phyloP scores from a whole-genome alignment of 73 alveolate genomes.

The Paramecium caudatum region DNA sequence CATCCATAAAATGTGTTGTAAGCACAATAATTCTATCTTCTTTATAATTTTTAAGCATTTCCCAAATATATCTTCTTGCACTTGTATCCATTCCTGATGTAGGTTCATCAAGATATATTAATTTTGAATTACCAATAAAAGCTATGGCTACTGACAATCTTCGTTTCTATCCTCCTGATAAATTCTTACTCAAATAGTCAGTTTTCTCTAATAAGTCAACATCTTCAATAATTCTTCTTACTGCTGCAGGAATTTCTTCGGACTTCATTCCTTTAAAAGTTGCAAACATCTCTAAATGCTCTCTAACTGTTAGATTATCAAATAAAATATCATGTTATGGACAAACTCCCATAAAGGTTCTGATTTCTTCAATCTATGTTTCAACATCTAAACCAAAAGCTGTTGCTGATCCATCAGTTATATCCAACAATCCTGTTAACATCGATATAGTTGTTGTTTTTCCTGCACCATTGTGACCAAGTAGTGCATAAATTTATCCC shows the following conservation, averaged over 20 bases:
- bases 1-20: constrained; percentile 99
- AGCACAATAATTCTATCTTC: constrained; percentile 92
- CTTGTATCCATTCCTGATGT: constrained; percentile 97
- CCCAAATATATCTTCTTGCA: constrained; percentile 97
- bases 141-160: constrained; percentile 95
- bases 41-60: constrained; percentile 92
- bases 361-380: constrained; percentile 83
- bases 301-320: constrained; percentile 88
- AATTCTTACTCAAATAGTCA: constrained; percentile 84
- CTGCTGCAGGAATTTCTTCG: constrained; percentile 81
- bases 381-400: constrained; percentile 83
- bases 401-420: constrained; percentile 84
- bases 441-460: constrained; percentile 97
- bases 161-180: constrained; percentile 97
- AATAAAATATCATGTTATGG: constrained; percentile 98
- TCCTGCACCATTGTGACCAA: constrained; percentile 99
- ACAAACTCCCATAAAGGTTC: constrained; percentile 97
- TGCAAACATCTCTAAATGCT: constrained; percentile 88
- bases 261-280: constrained; percentile 90
- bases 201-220: constrained; percentile 85
- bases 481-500: constrained; percentile 98
- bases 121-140: constrained; percentile 92
- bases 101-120: constrained; percentile 98
- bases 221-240: constrained; percentile 88
- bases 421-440: constrained; percentile 87